Evolutionary conservation across 2,329 filamentous ascomycete species (phyloP).

Genomic region (Botrytis fragariae): DNA sequence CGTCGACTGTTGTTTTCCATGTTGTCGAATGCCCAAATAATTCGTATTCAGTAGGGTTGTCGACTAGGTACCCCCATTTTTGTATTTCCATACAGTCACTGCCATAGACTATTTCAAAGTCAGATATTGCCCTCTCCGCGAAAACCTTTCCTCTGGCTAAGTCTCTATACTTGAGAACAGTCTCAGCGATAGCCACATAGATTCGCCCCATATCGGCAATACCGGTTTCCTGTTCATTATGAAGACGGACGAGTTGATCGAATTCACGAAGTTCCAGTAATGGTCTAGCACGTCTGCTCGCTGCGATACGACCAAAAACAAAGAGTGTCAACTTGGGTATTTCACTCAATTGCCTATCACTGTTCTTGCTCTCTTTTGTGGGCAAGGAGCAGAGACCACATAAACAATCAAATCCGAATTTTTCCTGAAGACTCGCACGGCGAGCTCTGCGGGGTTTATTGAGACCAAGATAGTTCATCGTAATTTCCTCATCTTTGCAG

Average conservation of each 20-base stretch:
- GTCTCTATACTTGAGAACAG: constrained; percentile 38
- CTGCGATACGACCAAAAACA: constrained; percentile 25
- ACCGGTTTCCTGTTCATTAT: constrained; percentile 31
- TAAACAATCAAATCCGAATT: constrained; percentile 40
- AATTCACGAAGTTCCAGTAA: constrained; percentile 25
- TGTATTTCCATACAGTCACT: constrained; percentile 24
- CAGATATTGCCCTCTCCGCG: constrained; percentile 26
- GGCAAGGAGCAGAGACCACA: constrained; percentile 42
- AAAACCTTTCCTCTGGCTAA: constrained; percentile 38
- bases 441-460: constrained; percentile 27
- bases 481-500: constrained; percentile 40
- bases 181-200: constrained; percentile 35
- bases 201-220: constrained; percentile 30
- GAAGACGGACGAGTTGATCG: constrained; percentile 36
- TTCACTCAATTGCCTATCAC: constrained; percentile 34
- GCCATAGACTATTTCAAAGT: constrained; percentile 21
- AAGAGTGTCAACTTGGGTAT: constrained; percentile 33
- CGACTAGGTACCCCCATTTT: constrained; percentile 20
- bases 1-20: constrained; percentile 27
- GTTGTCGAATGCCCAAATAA: constrained; percentile 23
- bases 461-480: constrained; percentile 38
- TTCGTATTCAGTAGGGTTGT: constrained; percentile 27
- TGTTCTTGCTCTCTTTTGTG: constrained; percentile 35
- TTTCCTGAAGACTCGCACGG: constrained; percentile 31
- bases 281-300: constrained; percentile 21